phyloP scores from a whole-genome alignment of 768 basidiomycete species.

The Tulasnella sp. region DNA sequence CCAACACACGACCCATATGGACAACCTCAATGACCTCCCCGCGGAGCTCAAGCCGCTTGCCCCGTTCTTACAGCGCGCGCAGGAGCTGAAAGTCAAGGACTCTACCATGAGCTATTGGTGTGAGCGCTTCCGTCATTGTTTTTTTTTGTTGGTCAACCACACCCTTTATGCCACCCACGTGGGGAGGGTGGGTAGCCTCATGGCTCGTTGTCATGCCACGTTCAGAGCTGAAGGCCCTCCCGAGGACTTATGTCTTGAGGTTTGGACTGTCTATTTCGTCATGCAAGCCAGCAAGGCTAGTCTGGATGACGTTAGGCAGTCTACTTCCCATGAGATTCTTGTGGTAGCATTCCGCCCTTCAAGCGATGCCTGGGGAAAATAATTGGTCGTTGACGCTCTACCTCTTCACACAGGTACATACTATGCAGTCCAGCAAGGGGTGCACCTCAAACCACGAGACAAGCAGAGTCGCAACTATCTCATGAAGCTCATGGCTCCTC shows the following conservation, averaged over 20 bases:
- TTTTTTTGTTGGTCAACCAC: no score
- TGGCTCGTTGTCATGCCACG: no score
- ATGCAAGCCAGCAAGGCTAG: background rate
- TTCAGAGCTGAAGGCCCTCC: no score
- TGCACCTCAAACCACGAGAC: constrained; percentile 48
- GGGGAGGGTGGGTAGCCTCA: no score
- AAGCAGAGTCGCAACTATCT: constrained; percentile 64
- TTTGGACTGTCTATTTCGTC: no score
- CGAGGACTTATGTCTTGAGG: no score
- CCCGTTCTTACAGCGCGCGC: constrained; percentile 80
- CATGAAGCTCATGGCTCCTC: constrained; percentile 55
- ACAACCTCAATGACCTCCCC: constrained; percentile 18
- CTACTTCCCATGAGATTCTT: no score
- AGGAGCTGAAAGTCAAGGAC: constrained; percentile 73
- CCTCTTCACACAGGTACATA: constrained; percentile 52
- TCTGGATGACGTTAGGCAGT: no score
- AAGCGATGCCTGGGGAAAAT: no score
- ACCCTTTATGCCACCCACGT: no score
- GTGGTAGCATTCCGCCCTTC: no score
- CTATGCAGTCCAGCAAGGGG: constrained; percentile 82
- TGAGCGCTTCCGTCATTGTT: constrained; percentile 31
- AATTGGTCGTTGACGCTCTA: background rate
- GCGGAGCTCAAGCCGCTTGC: constrained; percentile 40
- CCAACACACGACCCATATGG: background rate
- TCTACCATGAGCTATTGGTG: constrained; percentile 94